Base-by-base conservation (phyloP, 805 yeast species). In the Nakazawaea pomicola region DNA sequence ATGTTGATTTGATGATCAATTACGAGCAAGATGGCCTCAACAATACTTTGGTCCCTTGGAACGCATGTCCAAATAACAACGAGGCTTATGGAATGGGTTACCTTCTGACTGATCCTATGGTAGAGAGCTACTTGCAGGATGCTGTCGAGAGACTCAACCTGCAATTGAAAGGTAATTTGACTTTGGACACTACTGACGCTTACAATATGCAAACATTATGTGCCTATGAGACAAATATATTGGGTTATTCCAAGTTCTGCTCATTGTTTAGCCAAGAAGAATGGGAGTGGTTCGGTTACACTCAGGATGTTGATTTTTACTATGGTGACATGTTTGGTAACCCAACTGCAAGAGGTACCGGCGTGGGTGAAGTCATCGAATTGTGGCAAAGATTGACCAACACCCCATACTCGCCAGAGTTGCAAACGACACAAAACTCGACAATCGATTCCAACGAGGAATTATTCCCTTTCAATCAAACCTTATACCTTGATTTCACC, bases 251-350 rank as follows among this genome's bases (percentile, higher is more conserved):
- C 5, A 62, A 61, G 25, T 57, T 66, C 46, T 66, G 71, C 45
- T 55, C 54, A 25, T 50, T 67, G 16, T 67, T 68, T 57, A 61
- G 64, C 47, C 64, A 65, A 41, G 70, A 66, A 33, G 72, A 68
- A 41, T 65, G 44, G 44, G 43, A 40, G 32, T 34, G 43, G 38
- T 40, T 34, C 36, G 43, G 39, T 11, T 40, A 40, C 36, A 21
- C 29, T 21, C 38, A 34, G 24, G 43, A 40, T 19, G 6, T 34
- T 4, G 23, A 21, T 23, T 23, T 29, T 20, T 40, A 21, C 36
- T 29, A 40, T 28, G 20, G 25, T 21, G 4, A 29, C 15, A 9
- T 23, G n/a, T 40, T 29, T 23, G 43, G 43, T 18, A 40, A 29
- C 17, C 38, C 38, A 29, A 29, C 35, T 12, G 14, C 43, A 7